Base-by-base conservation (phyloP, 768 basidiomycete genomes). In the Suillus variegatus region DNA sequence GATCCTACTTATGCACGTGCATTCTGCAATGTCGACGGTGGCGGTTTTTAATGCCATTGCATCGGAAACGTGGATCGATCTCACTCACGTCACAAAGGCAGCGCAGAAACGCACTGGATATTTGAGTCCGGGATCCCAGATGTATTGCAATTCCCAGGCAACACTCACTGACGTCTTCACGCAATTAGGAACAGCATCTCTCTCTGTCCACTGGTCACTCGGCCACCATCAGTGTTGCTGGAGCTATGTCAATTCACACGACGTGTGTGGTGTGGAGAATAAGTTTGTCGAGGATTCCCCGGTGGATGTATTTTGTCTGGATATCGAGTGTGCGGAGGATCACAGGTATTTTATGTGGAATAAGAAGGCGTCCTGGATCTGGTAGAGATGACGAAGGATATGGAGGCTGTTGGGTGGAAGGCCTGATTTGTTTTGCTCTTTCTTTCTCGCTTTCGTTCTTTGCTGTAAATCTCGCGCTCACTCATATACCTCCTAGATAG, bases 291-390 rank as follows among this genome's bases (percentile, higher is more conserved):
- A 96, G 69, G 92, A 97, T 70, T 94, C 98, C 65, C 97, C 97
- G 0, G 87, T 99, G 14, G 97, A 98, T 72, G 95, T 96, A 4
- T 90, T 97, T 73, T 98, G 96, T 97, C 84, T 98, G 51, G 97
- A 97, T 77, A 97, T 99, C 71, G 97, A 97, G 75, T 97, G 97
- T 76, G 81, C 96, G 0, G 88, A 91, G 52, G 94, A 94, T 52
- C 94, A 97, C 79, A 91, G 94, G 76, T 99, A 99, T 83, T 95
- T 99, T 77, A 93, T 98, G 68, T 99, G 97, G 97, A 89, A 98
- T 71, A 81, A 89, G 66, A 92, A 91, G 78, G 86, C 82, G 44
- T 99, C 88, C 94, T 96, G 7, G 92, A 97, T 73, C 97, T 97
- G 1, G 90, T 94, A 20, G 88, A 91, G 61, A 98, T 99, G 97